Base-by-base conservation (phyloP, 768 basidiomycete species). In the Kwoniella europaea region DNA sequence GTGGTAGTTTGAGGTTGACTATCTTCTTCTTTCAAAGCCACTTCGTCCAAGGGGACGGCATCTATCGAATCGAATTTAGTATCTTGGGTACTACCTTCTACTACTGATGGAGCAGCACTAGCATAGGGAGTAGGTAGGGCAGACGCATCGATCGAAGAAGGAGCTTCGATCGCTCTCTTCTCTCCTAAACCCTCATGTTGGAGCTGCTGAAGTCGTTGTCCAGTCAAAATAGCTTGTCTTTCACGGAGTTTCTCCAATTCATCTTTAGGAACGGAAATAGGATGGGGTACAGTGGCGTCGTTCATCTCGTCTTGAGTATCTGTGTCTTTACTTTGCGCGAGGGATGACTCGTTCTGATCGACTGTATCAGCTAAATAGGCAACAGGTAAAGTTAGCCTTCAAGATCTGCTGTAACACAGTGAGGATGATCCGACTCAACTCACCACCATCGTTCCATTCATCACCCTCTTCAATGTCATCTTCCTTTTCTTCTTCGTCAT, bases 401-500 rank as follows among this genome's bases (percentile, higher is more conserved):
- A 50, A 50, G 59, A 58, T 53, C 58, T n/a, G 55, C 29, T 35
- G 16, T 61, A 43, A 9, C 2, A 15, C 10, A 29, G 20, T 4
- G 24, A 50, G 20, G 46, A 10, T 20, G 20, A n/a, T 29, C 46
- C 20, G 24, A 22, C n/a, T 53, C 27, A 35, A 63, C 63, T 70
- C 63, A 65, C 69, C 63, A 29, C 59, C 69, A n/a, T 70, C 69
- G 20, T 52, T 65, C 69, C 63, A 70, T 18, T 57, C 55, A 43
- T 35, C 63, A 35, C 58, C 57, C 20, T 65, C 63, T 46, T 70
- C 63, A 7, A 43, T 44, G n/a, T 63, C 56, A 50, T 70, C 69
- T 24, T 50, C 63, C 63, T 35, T 64, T 58, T 59, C 62, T 63
- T 69, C 68, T 29, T 55, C 62, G 27, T 69, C 62, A 24, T 63